Conservation (phyloP, 2,329 filamentous ascomycete species). For the Venturia carpophila region DNA sequence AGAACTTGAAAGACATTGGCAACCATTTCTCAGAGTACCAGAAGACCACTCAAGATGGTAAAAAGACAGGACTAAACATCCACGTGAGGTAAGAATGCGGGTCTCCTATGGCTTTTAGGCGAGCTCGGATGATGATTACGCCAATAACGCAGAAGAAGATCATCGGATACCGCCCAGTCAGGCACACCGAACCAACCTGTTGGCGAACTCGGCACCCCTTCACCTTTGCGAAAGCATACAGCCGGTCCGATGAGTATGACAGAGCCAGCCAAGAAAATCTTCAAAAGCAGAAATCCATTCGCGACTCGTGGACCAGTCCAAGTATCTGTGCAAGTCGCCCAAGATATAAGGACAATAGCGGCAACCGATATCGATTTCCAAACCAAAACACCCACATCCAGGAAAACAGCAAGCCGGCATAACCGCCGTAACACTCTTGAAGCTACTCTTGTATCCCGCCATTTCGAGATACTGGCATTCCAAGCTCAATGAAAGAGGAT, state of each 20-base stretch:
- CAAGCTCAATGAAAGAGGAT: constrained; percentile 54
- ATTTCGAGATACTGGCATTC: constrained; percentile 48
- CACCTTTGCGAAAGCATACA: constrained; percentile 25
- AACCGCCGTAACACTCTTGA: constrained; percentile 52
- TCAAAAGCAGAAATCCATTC: constrained; percentile 37
- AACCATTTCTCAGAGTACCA: background rate
- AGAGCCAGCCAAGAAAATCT: constrained; percentile 28
- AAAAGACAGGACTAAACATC: background rate
- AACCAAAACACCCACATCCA: constrained; percentile 51
- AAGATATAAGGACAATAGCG: constrained; percentile 33
- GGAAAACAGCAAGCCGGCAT: constrained; percentile 53
- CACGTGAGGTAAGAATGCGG: background rate
- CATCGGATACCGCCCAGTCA: constrained; percentile 41
- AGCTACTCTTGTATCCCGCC: constrained; percentile 59
- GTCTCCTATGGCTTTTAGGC: constrained; percentile 22
- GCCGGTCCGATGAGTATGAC: constrained; percentile 28
- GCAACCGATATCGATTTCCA: constrained; percentile 32
- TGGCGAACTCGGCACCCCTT: constrained; percentile 28
- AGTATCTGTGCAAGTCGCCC: constrained; percentile 38
- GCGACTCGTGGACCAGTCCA: constrained; percentile 34
- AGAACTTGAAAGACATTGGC: background rate
- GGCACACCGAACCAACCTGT: constrained; percentile 48
- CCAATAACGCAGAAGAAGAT: constrained; percentile 55
- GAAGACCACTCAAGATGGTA: background rate
- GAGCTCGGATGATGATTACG: constrained; percentile 47